These are phyloP conservation scores for Fusarium tuaranense DNA, from an alignment of 2,329 filamentous ascomycete species.

Conservation along the genomic window DNA sequence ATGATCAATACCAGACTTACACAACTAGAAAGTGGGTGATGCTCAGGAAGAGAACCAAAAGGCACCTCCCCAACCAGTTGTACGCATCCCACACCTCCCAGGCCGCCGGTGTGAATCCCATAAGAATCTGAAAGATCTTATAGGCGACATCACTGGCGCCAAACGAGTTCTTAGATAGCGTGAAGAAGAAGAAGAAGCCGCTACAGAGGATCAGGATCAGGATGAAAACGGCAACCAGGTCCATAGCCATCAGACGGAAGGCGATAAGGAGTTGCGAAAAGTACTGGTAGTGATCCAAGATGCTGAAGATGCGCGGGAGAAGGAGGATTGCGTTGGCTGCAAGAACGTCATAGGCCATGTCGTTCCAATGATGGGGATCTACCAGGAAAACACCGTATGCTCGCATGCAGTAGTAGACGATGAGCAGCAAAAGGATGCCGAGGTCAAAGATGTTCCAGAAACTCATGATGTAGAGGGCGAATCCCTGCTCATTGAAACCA, in stretches of 20 bases:
- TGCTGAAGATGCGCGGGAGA: constrained; percentile 90
- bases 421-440: constrained; percentile 86
- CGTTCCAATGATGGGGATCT: constrained; percentile 79
- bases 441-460: constrained; percentile 98
- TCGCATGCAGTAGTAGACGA: constrained; percentile 90
- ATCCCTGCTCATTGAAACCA: constrained; percentile 96
- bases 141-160: constrained; percentile 84
- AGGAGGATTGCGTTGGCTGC: constrained; percentile 91
- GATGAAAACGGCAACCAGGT: constrained; percentile 85
- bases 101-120: constrained; percentile 95
- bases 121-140: constrained; percentile 90
- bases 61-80: constrained; percentile 79
- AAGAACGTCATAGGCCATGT: constrained; percentile 93
- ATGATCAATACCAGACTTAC: constrained; percentile 51
- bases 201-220: constrained; percentile 90
- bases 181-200: constrained; percentile 96
- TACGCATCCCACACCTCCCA: constrained; percentile 89
- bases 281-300: constrained; percentile 94
- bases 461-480: constrained; percentile 96
- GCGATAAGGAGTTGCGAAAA: constrained; percentile 95
- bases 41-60: constrained; percentile 87
- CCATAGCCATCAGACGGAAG: constrained; percentile 92
- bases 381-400: constrained; percentile 88
- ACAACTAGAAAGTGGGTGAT: constrained; percentile 96
- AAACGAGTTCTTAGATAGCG: constrained; percentile 78